phyloP scores from a whole-genome alignment of 495 filamentous ascomycete species.

The Neurospora sp. region DNA sequence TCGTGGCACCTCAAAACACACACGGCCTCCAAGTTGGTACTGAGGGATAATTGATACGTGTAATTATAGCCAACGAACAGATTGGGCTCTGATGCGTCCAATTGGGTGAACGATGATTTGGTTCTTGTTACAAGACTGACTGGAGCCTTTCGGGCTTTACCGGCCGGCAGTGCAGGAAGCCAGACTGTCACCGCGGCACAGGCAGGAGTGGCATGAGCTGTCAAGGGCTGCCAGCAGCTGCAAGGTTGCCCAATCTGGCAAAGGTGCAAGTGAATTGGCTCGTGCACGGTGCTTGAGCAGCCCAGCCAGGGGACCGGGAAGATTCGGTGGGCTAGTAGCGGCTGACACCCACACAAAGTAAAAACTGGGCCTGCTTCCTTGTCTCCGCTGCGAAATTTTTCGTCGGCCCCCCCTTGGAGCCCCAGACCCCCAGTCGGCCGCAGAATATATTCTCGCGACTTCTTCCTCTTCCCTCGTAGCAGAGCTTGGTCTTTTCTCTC shows the following conservation, averaged over 20 bases:
- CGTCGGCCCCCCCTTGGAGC: slow-evolving; percentile 12
- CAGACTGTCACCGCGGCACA: slow-evolving; percentile 9
- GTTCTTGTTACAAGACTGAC: not conserved
- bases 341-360: slow-evolving; percentile 12
- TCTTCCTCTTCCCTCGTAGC: slow-evolving; percentile 25
- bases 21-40: not conserved
- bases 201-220: not conserved
- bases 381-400: slow-evolving; percentile 21
- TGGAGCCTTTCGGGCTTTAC: slow-evolving; percentile 24
- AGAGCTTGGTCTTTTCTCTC: slow-evolving; percentile 26
- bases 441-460: slow-evolving; percentile 37
- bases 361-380: slow-evolving; percentile 24
- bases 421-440: slow-evolving; percentile 21
- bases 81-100: not conserved
- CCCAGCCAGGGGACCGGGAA: slow-evolving; percentile 25
- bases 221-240: not conserved
- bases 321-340: slow-evolving; percentile 13
- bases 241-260: slow-evolving; percentile 6
- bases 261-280: slow-evolving; percentile 8
- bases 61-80: not conserved
- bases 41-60: not conserved
- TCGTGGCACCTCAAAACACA: not conserved
- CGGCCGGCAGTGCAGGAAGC: slow-evolving; percentile 22
- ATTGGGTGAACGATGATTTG: not conserved
- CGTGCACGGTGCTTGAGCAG: slow-evolving; percentile 12